These are phyloP conservation scores for Chaetothyriales sp. DNA, from an alignment of 2,329 filamentous ascomycete species.

Conservation along the genomic window DNA sequence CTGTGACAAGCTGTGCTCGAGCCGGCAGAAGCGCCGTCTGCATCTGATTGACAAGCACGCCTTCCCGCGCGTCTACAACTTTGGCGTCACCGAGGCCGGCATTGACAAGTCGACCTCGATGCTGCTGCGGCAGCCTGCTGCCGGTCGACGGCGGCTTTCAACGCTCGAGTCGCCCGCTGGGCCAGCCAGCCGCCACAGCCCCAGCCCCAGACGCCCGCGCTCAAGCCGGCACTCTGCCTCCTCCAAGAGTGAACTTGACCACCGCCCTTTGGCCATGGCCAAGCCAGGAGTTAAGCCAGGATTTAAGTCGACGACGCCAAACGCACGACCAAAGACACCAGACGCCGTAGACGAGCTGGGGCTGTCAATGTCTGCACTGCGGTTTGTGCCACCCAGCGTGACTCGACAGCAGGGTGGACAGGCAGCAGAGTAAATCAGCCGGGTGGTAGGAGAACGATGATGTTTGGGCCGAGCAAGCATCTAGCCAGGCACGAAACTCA, in stretches of 20 bases:
- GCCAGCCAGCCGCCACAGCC: conserved; percentile 20
- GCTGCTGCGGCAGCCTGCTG: conserved; percentile 40
- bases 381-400: conserved; percentile 32
- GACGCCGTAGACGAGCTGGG: conserved; percentile 28
- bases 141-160: conserved; percentile 24
- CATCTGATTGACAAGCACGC: conserved; percentile 91
- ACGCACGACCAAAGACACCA: conserved; percentile 5
- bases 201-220: conserved; percentile 12
- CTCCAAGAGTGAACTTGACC: not conserved
- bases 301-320: too few relatives aligned
- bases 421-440: conserved; percentile 1
- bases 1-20: conserved; percentile 73
- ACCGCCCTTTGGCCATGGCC: not conserved
- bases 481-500: too few relatives aligned
- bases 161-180: conserved; percentile 22
- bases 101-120: conserved; percentile 74
- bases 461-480: too few relatives aligned
- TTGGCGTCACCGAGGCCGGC: conserved; percentile 71
- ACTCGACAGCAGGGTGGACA: not conserved
- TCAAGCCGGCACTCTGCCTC: conserved; percentile 4
- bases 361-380: conserved; percentile 31
- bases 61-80: conserved; percentile 82
- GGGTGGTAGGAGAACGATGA: too few relatives aligned
- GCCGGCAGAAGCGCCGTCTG: conserved; percentile 67
- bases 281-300: not conserved